Percentiles rank a stretch among this genome's conserved stretches.
These are phyloP conservation scores for Peronospora farinosa DNA, from an alignment of 352 stramenopile species.

Conservation along the genomic window DNA sequence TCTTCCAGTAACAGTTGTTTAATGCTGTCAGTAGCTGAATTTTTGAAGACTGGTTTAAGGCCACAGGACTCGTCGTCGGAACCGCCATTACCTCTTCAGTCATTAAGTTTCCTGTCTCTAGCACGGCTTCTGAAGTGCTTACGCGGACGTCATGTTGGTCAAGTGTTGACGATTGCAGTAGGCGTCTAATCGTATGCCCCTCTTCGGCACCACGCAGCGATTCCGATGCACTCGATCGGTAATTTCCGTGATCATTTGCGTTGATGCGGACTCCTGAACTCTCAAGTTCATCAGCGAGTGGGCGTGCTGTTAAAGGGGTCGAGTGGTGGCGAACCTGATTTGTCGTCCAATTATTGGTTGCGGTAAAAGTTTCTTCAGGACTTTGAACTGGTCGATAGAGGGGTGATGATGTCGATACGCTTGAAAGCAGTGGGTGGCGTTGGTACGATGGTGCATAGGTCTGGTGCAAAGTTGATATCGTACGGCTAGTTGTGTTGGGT, in stretches of 20 bases:
- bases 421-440: slow-evolving; percentile 8
- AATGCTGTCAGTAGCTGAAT: slow-evolving; percentile 52
- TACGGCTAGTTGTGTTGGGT: slow-evolving; percentile 1
- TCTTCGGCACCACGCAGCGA: slow-evolving; percentile 6
- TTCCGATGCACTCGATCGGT: neutral
- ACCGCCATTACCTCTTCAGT: slow-evolving; percentile 4
- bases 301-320: slow-evolving; percentile 9
- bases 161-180: slow-evolving; percentile 18
- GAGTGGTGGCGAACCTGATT: slow-evolving; percentile 15
- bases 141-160: slow-evolving; percentile 4
- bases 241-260: slow-evolving; percentile 4
- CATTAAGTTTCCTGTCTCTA: slow-evolving; percentile 6
- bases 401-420: slow-evolving; percentile 4
- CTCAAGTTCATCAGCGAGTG: slow-evolving; percentile 1
- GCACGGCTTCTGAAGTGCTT: neutral
- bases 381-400: slow-evolving; percentile 19
- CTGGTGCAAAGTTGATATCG: slow-evolving; percentile 9
- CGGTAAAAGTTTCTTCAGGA: slow-evolving; percentile 9
- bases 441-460: slow-evolving; percentile 19
- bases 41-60: slow-evolving; percentile 15
- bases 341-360: slow-evolving; percentile 12
- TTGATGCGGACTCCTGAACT: neutral
- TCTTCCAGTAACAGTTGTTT: slow-evolving; percentile 85
- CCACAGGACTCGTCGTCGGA: slow-evolving; percentile 3
- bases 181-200: slow-evolving; percentile 14